These are phyloP conservation scores for Echeveria elegans DNA, from an alignment of 164 flowering plant species.

Conservation along the genomic window DNA sequence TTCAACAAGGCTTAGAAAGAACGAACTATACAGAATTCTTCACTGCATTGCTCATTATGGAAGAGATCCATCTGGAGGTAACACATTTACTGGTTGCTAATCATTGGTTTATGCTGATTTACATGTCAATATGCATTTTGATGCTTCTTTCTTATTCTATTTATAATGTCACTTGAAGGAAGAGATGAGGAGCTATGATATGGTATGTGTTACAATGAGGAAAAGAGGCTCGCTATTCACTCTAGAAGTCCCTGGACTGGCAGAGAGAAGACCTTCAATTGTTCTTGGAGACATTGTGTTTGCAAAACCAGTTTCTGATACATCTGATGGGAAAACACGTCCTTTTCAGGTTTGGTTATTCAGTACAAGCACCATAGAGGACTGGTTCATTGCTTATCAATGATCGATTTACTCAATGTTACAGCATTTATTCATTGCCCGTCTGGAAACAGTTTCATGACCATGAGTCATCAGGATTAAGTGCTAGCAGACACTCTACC, in stretches of 20 bases:
- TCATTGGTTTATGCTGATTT: not conserved
- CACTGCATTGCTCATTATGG: conserved; percentile 54
- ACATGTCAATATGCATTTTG: not conserved
- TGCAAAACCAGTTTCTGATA: conserved; percentile 33
- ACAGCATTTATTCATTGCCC: not conserved
- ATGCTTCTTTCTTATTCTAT: not conserved
- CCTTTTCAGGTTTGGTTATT: conserved; percentile 45
- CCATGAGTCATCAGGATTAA: not conserved
- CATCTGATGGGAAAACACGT: conserved; percentile 13
- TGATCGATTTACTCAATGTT: not conserved
- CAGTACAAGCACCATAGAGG: not conserved
- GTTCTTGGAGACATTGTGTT: conserved; percentile 61
- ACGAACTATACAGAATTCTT: conserved; percentile 54
- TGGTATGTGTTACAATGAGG: conserved; percentile 60
- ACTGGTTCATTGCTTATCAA: not conserved
- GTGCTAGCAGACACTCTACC: not conserved
- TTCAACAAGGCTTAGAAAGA: conserved; percentile 36
- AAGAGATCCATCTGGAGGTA: conserved; percentile 87
- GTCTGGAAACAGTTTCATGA: not conserved
- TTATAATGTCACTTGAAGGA: conserved; percentile 28
- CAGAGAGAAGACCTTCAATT: conserved; percentile 94
- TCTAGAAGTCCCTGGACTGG: conserved; percentile 86
- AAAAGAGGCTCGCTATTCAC: conserved; percentile 38
- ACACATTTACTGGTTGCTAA: not conserved
- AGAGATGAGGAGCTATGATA: conserved; percentile 66